Percentiles rank a stretch among this genome's conserved stretches.
These are phyloP conservation scores for Schizosaccharomyces octosporus DNA, from an alignment of 805 yeast species.

Conservation along the genomic window DNA sequence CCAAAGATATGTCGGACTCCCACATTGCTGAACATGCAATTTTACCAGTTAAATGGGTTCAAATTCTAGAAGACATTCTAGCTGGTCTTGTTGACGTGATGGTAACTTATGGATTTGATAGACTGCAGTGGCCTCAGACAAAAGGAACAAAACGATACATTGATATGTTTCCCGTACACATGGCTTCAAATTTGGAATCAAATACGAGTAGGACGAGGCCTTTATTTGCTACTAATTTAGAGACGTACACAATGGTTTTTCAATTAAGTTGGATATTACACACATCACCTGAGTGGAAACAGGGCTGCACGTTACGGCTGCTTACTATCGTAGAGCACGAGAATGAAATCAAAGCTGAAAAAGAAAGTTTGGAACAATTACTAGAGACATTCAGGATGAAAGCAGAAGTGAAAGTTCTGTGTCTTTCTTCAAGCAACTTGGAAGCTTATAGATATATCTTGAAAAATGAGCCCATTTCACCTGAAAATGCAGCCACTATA, in stretches of 20 bases:
- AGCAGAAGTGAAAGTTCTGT: slow-evolving; percentile 53
- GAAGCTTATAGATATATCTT: slow-evolving; percentile 51
- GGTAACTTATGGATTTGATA: slow-evolving; percentile 66
- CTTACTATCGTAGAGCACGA: slow-evolving; percentile 70
- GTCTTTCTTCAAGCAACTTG: slow-evolving; percentile 32
- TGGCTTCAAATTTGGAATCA: slow-evolving; percentile 20
- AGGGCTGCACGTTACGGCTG: slow-evolving; percentile 40
- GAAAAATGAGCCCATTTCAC: slow-evolving; percentile 13
- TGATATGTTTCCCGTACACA: slow-evolving; percentile 88
- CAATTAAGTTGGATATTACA: slow-evolving; percentile 82
- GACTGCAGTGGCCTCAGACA: slow-evolving; percentile 34
- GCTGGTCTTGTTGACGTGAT: slow-evolving; percentile 80
- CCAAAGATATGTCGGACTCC: background rate
- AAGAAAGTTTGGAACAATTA: slow-evolving; percentile 31
- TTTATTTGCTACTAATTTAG: slow-evolving; percentile 75
- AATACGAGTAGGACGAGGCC: background rate
- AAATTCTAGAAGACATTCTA: slow-evolving; percentile 68
- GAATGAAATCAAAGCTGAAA: slow-evolving; percentile 49
- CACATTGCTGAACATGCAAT: background rate
- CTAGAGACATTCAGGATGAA: slow-evolving; percentile 60
- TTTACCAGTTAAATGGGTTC: slow-evolving; percentile 44
- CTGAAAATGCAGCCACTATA: background rate
- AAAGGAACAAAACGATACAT: slow-evolving; percentile 24
- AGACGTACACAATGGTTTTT: slow-evolving; percentile 77
- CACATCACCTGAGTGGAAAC: slow-evolving; percentile 84